Evolutionary conservation across 179 eudicot species (phyloP).

Genomic region (Spinacia oleracea): DNA sequence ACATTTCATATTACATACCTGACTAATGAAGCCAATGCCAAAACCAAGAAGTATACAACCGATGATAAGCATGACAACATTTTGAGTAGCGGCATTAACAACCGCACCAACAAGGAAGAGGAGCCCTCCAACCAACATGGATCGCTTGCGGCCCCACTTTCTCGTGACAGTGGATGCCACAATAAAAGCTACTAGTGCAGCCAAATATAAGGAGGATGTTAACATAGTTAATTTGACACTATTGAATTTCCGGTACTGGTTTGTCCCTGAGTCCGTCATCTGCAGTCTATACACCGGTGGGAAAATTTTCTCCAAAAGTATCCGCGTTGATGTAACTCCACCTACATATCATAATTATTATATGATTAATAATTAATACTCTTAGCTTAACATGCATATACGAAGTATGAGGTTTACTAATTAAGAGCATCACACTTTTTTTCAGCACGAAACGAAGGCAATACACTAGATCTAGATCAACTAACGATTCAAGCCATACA

Average conservation of each 20-base stretch:
- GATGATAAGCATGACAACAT: constrained; percentile 28
- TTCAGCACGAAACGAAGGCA: too few species aligned
- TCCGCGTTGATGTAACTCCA: constrained; percentile 34
- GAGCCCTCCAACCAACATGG: constrained; percentile 18
- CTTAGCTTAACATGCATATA: too few species aligned
- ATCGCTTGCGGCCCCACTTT: too few species aligned
- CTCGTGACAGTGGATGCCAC: constrained; percentile 30
- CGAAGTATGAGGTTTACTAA: too few species aligned
- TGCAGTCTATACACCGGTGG: constrained; percentile 28
- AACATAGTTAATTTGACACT: constrained; percentile 25
- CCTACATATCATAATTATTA: too few species aligned
- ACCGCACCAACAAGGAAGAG: constrained; percentile 31
- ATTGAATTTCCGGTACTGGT: constrained; percentile 35
- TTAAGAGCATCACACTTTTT: too few species aligned
- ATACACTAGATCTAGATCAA: too few species aligned
- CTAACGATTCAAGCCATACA: too few species aligned
- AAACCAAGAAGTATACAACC: too few species aligned
- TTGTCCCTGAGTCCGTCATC: constrained; percentile 5
- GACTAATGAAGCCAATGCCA: constrained; percentile 35
- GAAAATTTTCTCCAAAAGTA: constrained; percentile 26
- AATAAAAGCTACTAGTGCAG: constrained; percentile 31
- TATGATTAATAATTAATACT: too few species aligned
- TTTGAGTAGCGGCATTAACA: constrained; percentile 25
- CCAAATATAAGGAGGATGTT: constrained; percentile 34
- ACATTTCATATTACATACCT: too few species aligned